Evolutionary conservation across 176 grass and related monocot species (phyloP).

Genomic region (Stipa capillata): DNA sequence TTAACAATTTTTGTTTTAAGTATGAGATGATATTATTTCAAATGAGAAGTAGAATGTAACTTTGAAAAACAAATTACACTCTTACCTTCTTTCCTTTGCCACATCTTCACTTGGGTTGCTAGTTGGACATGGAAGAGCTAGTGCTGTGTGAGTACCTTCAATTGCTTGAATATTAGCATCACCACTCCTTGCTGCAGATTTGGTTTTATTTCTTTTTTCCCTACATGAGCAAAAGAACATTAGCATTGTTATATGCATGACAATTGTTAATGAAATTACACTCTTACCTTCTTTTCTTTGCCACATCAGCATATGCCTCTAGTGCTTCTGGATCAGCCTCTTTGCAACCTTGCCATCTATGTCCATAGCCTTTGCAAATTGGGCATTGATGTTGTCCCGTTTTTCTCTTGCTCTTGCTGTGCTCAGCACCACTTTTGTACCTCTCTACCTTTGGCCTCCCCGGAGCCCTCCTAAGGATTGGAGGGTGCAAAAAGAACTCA

Average conservation of each 20-base stretch:
- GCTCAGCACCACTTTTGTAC: not conserved
- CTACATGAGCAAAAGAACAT: too few relatives aligned
- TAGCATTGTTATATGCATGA: not conserved
- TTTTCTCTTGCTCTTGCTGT: not conserved
- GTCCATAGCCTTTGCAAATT: not conserved
- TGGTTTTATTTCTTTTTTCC: too few relatives aligned
- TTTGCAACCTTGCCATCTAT: not conserved
- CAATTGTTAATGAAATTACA: not conserved
- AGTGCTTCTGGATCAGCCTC: not conserved
- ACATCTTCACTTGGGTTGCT: too few relatives aligned
- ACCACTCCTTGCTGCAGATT: too few relatives aligned
- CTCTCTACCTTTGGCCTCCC: not conserved
- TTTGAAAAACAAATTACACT: too few relatives aligned
- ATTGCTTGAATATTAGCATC: too few relatives aligned
- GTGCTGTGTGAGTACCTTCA: too few relatives aligned
- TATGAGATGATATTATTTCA: too few relatives aligned
- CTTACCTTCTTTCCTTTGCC: too few relatives aligned
- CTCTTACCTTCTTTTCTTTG: not conserved
- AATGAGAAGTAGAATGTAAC: too few relatives aligned
- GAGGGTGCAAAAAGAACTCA: not conserved
- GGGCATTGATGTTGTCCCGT: not conserved
- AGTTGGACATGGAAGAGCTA: too few relatives aligned
- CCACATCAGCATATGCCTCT: not conserved
- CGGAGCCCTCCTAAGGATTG: not conserved
- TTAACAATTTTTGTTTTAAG: too few relatives aligned